Base-by-base conservation (phyloP, 1,139 yeast genomes). In the Zygoascus sp. region DNA sequence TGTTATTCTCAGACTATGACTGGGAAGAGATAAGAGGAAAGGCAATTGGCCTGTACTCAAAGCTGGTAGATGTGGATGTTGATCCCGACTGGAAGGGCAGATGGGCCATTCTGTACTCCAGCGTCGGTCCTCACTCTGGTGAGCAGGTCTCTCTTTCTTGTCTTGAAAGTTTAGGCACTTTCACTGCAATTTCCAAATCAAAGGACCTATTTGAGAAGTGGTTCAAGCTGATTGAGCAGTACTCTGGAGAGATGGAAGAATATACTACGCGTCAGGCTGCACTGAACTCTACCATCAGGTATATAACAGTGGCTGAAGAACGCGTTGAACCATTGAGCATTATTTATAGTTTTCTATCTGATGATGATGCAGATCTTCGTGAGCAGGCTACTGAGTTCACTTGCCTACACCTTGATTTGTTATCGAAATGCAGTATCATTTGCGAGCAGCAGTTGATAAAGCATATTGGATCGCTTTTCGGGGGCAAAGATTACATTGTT, bases 291-390 rank as follows among this genome's bases (percentile, higher is more conserved):
- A 57, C 79, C 9, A 56, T 67, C 46, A 68, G 67, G 43, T 61
- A 51, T 50, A 58, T 52, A 15, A 52, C 46, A 7, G 21, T 8
- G 21, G 11, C 40, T 2, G 28, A 37, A 9, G 25, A 21, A 8
- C 32, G 11, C 23, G 23, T 16, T 3, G 5, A 17, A 32, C 32
- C 21, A 22, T 13, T 37, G 32, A 50, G 27, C 51, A 47, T 16
- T 53, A 56, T 78, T 1, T 72, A 68, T 51, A 58, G 62, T 13
- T 74, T 69, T 50, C 61, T 81, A 13, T 68, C 72, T 45, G 94
- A 84, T 60, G 92, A 83, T 57, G 86, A 81, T 53, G 73, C 69
- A 15, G 62, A 60, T 20, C 45, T 63, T 34, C 53, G 67, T 11
- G 57, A 56, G 3, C 28, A 45, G 19, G 59, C 63, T 10, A 53